Base-by-base conservation (phyloP, 2,329 filamentous ascomycete genomes). In the Helotiales sp. region DNA sequence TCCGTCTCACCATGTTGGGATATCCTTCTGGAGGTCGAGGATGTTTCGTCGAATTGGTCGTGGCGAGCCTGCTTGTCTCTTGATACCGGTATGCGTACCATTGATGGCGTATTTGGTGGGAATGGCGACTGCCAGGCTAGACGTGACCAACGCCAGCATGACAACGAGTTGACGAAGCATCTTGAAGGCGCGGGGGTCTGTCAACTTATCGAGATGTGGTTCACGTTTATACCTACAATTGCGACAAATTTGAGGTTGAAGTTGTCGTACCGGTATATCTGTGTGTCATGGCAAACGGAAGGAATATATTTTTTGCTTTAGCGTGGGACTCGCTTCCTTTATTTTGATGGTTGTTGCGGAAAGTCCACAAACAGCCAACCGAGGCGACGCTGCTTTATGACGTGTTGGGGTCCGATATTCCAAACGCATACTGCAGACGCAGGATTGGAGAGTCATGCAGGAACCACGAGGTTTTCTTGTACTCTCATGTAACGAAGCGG, bases 41-140 rank as follows among this genome's bases (percentile, higher is more conserved):
- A 76, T 73, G 30, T 75, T 70, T 8, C 64, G 64, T 64, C 74
- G 70, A 10, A 65, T 43, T 20, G 73, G 74, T 54, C 73, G 32
- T 17, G 40, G 59, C 8, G 66, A 67, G 13, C 71, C 69, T 24
- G 67, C 61, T 66, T 61, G 50, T 58, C 59, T 54, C 32, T 59
- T 55, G 24, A 68, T 50, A 13, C 71, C 72, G 20, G 71, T 73
- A 17, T 71, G 69, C 28, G 70, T 49, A n/a, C 73, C 73, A 3
- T 59, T 61, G 26, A 74, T 64, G 54, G 55, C 32, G 57, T 47
- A 47, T 52, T 17, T 20, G 32, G 63, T 49, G 11, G 55, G 34
- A 17, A 28, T 30, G 15, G 67, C 57, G 24, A 20, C 30, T 24
- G 55, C 55, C 22, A 49, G 28, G 15, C 55, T 66, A 1, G 40